Base-by-base conservation (phyloP, 768 basidiomycete species). In the Leccinum pellstonianum region DNA sequence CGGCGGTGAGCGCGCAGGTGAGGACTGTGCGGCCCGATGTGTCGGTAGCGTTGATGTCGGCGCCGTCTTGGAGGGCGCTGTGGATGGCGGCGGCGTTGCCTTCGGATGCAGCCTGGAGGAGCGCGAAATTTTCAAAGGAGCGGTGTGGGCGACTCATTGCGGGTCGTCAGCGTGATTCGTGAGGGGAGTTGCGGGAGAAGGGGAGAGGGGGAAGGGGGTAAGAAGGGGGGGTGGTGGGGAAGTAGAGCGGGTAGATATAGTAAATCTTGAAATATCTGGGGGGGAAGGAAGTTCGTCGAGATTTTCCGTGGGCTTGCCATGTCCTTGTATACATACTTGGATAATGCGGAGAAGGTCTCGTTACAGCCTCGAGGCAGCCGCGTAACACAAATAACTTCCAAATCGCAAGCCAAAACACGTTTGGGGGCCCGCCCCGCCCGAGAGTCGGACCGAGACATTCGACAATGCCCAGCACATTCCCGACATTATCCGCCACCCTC, bases 1-100 rank as follows among this genome's bases (percentile, higher is more conserved):
- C 84, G 25, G 89, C 90, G 12, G 87, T 86, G 62, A 91, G 80
- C 10, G 85, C 85, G 65, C 85, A 87, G 64, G 87, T 86, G 47
- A 91, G 72, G 17, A 84, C 78, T 6, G 85, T 87, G 58, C 86
- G 80, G 12, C 88, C 88, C 1, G 77, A 74, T 21, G 74, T 71
- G 72, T 90, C 88, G 51, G 83, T 75, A 46, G 82, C 80, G 67
- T 91, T 90, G 55, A 90, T 79, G 70, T 90, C 86, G 8, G 87
- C 87, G 46, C 86, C 88, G 41, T 77, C 72, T 8, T 76, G 75
- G 57, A 91, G 76, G 47, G 85, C 82, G 54, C 75, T 77, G 21
- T 73, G 77, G 17, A 89, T 79, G 48, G 79, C 83, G 31, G 78
- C 72, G 48, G 82, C 77, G 66, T 85, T 81, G 52, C 86, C 90